These are phyloP conservation scores for Saussurea involucrata DNA, from an alignment of 129 eudicot species.

Conservation along the genomic window DNA sequence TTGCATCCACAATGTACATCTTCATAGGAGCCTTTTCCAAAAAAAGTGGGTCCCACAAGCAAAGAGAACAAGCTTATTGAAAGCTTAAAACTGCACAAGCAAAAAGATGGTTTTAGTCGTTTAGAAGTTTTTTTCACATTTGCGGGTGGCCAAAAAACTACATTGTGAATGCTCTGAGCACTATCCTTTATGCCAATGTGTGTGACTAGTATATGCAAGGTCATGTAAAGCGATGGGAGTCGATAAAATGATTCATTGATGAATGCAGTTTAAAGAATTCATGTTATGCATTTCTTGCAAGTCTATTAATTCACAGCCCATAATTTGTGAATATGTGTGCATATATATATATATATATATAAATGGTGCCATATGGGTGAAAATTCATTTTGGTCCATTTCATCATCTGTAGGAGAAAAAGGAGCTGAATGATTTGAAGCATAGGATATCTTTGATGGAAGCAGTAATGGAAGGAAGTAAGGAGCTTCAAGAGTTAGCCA, in stretches of 20 bases:
- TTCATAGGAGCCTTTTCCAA: not conserved
- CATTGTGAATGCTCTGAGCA: not conserved
- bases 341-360: not conserved
- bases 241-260: not conserved
- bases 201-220: not conserved
- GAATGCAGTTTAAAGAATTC: not conserved
- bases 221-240: not conserved
- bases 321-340: not conserved
- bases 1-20: not conserved
- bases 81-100: not conserved
- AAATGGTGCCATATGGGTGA: not conserved
- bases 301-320: not conserved
- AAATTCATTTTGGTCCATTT: slow-evolving; percentile 10
- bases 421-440: slow-evolving; percentile 52
- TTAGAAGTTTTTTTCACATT: too few species aligned
- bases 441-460: slow-evolving; percentile 52
- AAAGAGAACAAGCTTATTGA: not conserved
- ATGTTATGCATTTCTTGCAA: not conserved
- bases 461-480: slow-evolving; percentile 49
- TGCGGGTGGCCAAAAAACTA: not conserved
- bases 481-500: slow-evolving; percentile 64
- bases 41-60: not conserved
- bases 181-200: not conserved
- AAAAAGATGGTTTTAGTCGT: too few species aligned
- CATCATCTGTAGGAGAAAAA: slow-evolving; percentile 47